These are phyloP conservation scores for Suhomyces emberorum DNA, from an alignment of 805 yeast genomes.

Conservation along the genomic window DNA sequence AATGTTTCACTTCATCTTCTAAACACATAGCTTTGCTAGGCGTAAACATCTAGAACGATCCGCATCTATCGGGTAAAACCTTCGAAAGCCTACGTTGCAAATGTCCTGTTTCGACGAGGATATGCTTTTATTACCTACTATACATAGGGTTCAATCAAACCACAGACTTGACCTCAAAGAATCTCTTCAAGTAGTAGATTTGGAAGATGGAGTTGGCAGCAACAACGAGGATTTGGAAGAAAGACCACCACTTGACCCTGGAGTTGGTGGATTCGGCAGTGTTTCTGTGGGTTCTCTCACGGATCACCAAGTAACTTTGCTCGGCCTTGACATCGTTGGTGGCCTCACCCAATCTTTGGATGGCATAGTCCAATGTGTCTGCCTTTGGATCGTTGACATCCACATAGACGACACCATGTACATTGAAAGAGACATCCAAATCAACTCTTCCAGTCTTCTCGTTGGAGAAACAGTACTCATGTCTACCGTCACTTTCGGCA, in stretches of 20 bases:
- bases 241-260: conserved; percentile 97
- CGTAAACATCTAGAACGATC: too few species aligned
- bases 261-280: conserved; percentile 97
- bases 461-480: conserved; percentile 87
- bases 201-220: conserved; percentile 87
- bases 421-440: conserved; percentile 91
- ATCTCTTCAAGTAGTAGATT: conserved; percentile 88
- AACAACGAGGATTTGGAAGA: conserved; percentile 85
- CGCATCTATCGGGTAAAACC: too few species aligned
- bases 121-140: too few species aligned
- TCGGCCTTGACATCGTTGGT: conserved; percentile 89
- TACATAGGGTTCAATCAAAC: too few species aligned
- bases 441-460: conserved; percentile 69
- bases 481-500: conserved; percentile 69
- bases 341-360: conserved; percentile 67
- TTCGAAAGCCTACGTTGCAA: too few species aligned
- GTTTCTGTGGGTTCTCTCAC: conserved; percentile 97
- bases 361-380: conserved; percentile 81
- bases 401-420: conserved; percentile 87
- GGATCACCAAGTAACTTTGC: conserved; percentile 85
- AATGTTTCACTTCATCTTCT: too few species aligned
- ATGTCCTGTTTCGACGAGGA: too few species aligned
- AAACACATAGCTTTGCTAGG: too few species aligned
- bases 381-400: conserved; percentile 73
- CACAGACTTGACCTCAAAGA: conserved; percentile 90